Evolutionary conservation across 1,284 basidiomycete species (phyloP).

Genomic region (Wallemia hederae): DNA sequence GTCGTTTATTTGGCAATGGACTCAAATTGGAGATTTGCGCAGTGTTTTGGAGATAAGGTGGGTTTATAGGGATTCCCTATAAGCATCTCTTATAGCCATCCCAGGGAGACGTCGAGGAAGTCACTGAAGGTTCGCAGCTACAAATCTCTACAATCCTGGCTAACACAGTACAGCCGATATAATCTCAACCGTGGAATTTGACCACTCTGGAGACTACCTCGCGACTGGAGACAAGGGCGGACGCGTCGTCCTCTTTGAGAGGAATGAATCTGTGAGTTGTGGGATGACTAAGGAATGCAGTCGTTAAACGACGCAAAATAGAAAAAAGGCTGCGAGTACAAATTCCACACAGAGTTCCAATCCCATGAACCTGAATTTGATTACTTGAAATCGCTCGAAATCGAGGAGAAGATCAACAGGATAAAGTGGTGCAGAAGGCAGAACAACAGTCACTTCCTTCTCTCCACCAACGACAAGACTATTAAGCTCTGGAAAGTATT

Average conservation of each 20-base stretch:
- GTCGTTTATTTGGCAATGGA: too few species aligned
- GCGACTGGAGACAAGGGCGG: constrained; percentile 99
- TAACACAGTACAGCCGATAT: constrained; percentile 45
- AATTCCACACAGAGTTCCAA: constrained; percentile 99
- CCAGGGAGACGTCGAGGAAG: constrained; percentile 62
- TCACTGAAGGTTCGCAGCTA: constrained; percentile 60
- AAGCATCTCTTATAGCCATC: neutral
- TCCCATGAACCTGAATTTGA: constrained; percentile 99
- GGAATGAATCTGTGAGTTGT: constrained; percentile 67
- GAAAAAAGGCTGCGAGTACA: constrained; percentile 99
- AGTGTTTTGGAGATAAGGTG: constrained; percentile 98
- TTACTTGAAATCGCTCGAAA: constrained; percentile 97
- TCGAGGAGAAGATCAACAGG: constrained; percentile 99
- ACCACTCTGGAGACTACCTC: constrained; percentile 95
- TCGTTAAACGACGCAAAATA: constrained; percentile 16
- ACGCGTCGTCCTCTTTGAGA: constrained; percentile 90
- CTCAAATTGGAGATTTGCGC: constrained; percentile 73
- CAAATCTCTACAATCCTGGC: neutral
- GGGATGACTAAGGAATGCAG: constrained; percentile 4
- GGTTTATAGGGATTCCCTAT: neutral
- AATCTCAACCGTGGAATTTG: constrained; percentile 98
- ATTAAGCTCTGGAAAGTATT: constrained; percentile 99
- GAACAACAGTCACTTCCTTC: constrained; percentile 83
- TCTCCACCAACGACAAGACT: constrained; percentile 98
- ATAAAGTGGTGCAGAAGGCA: constrained; percentile 99